Percentiles rank a stretch among this genome's conserved stretches.
Conservation (phyloP, 768 basidiomycete genomes). For the Russula sp. region DNA sequence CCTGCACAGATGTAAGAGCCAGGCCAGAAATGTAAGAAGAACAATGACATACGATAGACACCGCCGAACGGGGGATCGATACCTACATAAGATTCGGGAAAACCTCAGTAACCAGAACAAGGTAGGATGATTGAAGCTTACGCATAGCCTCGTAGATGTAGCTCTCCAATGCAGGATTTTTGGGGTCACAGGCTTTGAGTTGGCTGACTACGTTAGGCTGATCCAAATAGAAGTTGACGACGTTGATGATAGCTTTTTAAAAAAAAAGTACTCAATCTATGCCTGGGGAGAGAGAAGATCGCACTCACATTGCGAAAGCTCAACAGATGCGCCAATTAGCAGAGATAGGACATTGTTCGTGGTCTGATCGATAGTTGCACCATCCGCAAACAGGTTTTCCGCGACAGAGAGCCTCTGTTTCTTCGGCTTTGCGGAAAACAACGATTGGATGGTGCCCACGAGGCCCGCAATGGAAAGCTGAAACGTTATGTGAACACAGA, state of each 20-base stretch:
- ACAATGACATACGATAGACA: slow-evolving; percentile 44
- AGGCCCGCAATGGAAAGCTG: slow-evolving; percentile 35
- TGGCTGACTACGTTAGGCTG: slow-evolving; percentile 27
- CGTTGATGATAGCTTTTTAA: slow-evolving; percentile 64
- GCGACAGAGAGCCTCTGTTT: slow-evolving; percentile 37
- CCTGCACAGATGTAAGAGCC: slow-evolving; percentile 29
- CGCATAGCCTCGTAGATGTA: slow-evolving; percentile 64
- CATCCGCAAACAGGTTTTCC: slow-evolving; percentile 50
- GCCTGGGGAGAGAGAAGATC: background rate
- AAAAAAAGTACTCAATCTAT: background rate
- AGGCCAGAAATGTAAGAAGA: background rate
- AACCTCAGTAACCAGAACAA: slow-evolving; percentile 3
- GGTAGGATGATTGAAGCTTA: slow-evolving; percentile 31
- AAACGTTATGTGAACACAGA: background rate
- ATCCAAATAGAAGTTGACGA: slow-evolving; percentile 57
- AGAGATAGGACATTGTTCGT: slow-evolving; percentile 67
- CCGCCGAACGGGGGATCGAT: slow-evolving; percentile 69
- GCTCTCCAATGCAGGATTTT: slow-evolving; percentile 40
- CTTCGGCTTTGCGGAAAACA: slow-evolving; percentile 43
- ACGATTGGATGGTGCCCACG: slow-evolving; percentile 37
- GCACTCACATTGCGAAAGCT: slow-evolving; percentile 56
- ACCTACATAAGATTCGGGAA: slow-evolving; percentile 34
- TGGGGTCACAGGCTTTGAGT: slow-evolving; percentile 32
- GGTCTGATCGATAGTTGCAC: slow-evolving; percentile 50
- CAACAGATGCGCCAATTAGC: slow-evolving; percentile 58